Conservation (phyloP, 768 basidiomycete species). For the Lactifluus volemus region DNA sequence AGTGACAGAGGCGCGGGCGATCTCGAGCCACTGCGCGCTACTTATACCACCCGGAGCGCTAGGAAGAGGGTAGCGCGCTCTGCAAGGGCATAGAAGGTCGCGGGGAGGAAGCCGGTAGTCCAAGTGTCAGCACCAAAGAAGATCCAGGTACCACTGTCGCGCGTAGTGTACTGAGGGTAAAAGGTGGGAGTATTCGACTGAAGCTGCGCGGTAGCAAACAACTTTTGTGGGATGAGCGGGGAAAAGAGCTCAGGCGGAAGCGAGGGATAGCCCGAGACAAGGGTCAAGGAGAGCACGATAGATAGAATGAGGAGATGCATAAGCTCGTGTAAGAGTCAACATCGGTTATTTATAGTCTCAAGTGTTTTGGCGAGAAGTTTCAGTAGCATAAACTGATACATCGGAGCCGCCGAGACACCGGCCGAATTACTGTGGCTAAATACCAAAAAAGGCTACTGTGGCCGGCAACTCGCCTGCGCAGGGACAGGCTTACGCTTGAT, state of each 20-base stretch:
- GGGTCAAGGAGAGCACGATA: not conserved
- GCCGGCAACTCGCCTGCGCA: not conserved
- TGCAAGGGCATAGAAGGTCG: conserved; percentile 50
- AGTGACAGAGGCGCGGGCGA: conserved; percentile 44
- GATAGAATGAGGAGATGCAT: not conserved
- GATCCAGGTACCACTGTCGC: conserved; percentile 42
- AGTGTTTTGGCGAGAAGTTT: too few relatives aligned
- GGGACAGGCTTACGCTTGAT: not conserved
- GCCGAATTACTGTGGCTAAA: not conserved
- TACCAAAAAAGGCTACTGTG: not conserved
- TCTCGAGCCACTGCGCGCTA: conserved; percentile 45
- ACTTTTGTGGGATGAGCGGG: conserved; percentile 46
- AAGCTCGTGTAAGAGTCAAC: not conserved
- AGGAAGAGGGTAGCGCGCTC: conserved; percentile 42
- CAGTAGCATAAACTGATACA: not conserved
- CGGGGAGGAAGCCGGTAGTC: conserved; percentile 64
- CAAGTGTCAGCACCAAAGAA: conserved; percentile 49
- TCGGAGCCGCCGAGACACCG: not conserved
- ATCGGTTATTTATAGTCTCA: too few relatives aligned
- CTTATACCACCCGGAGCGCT: conserved; percentile 31
- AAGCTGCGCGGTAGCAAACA: conserved; percentile 44
- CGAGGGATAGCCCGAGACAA: not conserved
- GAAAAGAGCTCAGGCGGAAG: conserved; percentile 49
- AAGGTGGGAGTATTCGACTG: conserved; percentile 32
- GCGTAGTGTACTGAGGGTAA: conserved; percentile 55